Conservation (phyloP, 2,329 filamentous ascomycete species). For the Epichloe hybrida region DNA sequence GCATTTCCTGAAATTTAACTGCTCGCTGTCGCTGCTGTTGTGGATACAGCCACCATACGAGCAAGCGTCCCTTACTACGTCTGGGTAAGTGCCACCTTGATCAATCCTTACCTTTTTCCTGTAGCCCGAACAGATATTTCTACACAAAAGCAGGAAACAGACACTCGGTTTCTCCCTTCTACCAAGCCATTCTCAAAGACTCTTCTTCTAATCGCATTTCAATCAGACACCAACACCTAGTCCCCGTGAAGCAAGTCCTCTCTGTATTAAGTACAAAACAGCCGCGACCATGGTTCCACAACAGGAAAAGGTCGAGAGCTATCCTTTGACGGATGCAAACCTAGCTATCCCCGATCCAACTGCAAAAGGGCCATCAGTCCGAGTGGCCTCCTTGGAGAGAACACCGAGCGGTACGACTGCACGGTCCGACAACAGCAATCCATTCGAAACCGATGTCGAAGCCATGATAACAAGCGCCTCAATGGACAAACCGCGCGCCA, state of each 20-base stretch:
- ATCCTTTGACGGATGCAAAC: slow-evolving; percentile 9
- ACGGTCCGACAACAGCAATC: slow-evolving; percentile 29
- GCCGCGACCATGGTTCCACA: slow-evolving; percentile 10
- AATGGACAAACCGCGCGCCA: slow-evolving; percentile 19
- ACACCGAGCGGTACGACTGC: slow-evolving; percentile 29
- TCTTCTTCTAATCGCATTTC: not conserved
- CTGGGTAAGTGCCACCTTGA: not conserved
- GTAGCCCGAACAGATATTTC: not conserved
- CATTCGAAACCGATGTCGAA: slow-evolving; percentile 46
- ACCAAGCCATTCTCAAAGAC: not conserved
- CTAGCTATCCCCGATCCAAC: slow-evolving; percentile 16
- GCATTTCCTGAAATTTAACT: too few species aligned
- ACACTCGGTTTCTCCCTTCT: not conserved
- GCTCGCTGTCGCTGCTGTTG: not conserved
- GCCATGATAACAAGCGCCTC: slow-evolving; percentile 31
- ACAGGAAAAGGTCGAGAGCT: slow-evolving; percentile 12
- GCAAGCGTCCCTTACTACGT: not conserved
- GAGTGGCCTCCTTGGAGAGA: slow-evolving; percentile 6
- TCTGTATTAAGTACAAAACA: not conserved
- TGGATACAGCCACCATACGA: not conserved
- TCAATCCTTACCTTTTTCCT: not conserved
- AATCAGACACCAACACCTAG: not conserved
- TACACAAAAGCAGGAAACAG: not conserved
- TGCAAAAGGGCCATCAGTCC: not conserved
- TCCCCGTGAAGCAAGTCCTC: too few species aligned